phyloP scores from a whole-genome alignment of 108 stramenopile genomes.

The Skeletonema menzelii region DNA sequence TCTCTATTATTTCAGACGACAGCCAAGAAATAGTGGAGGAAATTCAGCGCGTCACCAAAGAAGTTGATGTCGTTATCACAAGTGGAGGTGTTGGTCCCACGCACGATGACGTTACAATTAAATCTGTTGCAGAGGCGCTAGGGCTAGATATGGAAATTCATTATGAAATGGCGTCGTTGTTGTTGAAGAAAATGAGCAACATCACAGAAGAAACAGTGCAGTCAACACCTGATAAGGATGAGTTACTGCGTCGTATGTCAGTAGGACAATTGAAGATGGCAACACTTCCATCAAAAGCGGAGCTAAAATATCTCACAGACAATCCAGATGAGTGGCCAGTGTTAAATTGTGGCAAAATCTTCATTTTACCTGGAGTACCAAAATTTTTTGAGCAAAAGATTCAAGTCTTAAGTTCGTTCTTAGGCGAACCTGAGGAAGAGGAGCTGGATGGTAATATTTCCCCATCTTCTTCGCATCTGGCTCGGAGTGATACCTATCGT shows the following conservation, averaged over 20 bases:
- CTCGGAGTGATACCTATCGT: conserved; percentile 63
- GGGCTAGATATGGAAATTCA: conserved; percentile 67
- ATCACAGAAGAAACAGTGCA: conserved; percentile 35
- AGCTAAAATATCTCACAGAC: conserved; percentile 65
- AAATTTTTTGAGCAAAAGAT: conserved; percentile 88
- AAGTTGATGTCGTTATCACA: conserved; percentile 90
- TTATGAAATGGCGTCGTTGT: conserved; percentile 86
- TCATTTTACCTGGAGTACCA: conserved; percentile 94
- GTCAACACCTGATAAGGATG: conserved; percentile 17
- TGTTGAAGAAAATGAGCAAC: conserved; percentile 50
- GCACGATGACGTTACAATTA: conserved; percentile 96
- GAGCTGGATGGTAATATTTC: conserved; percentile 9
- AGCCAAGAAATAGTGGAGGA: conserved; percentile 79
- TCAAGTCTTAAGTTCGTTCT: conserved; percentile 67
- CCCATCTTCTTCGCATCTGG: conserved; percentile 32
- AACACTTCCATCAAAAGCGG: conserved; percentile 66
- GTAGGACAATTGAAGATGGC: conserved; percentile 88
- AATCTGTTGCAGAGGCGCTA: conserved; percentile 84
- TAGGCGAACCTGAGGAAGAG: conserved; percentile 12
- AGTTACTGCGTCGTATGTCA: conserved; percentile 50
- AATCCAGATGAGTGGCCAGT: conserved; percentile 75
- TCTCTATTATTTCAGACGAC: conserved; percentile 88
- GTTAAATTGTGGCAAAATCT: conserved; percentile 89
- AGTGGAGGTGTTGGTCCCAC: conserved; percentile 97
- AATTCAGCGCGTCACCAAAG: conserved; percentile 58